Evolutionary conservation across 139 green algal genomes (phyloP), one percentile per base, ranked within the genome.

Genomic region (Coccomyxa sp.): DNA sequence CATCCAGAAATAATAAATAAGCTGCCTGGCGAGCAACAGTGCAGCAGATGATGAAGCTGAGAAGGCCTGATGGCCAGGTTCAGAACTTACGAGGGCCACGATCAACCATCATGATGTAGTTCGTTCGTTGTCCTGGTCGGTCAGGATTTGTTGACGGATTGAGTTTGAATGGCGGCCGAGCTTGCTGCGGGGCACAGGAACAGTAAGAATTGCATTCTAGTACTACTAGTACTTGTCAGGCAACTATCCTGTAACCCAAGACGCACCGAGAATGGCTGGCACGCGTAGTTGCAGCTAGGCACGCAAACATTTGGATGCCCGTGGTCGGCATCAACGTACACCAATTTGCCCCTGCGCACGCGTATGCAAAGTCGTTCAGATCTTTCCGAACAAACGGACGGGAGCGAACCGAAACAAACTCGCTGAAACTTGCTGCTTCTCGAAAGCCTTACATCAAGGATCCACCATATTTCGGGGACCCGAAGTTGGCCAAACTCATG

Each of bases 401-500:
- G 18, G 22, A 54, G 24, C 12, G 10, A 58, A 24, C 22, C 27
- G 31, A 24, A 2, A 79, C 50, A 24, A 29, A 79, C 54, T 72
- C 75, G 31, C 69, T 73, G 36, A 54, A 72, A n/a, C n/a, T n/a
- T n/a, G n/a, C n/a, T n/a, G 41, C 54, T n/a, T 35, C 14, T 33
- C 70, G 24, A 7, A 41, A 50, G 14, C 68, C 85, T 88, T 37
- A 91, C 86, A 88, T 82, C 9, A 95, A 72, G 1, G 74, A 50
- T 1, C 82, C 91, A 34, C 92, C 91, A 77, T 95, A 96, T 35
- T 88, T 84, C 0, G 89, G 86, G 7, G 84, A 73, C 12, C 92
- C 91, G 78, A 96, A 96, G 76, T 96, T 91, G 14, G 88, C 91
- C 58, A 96, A 79, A 0, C 86, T 82, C 80, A 89, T 81, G 14